These are phyloP conservation scores for Globisporangium emineosum DNA, from an alignment of 352 stramenopile genomes.

Conservation along the genomic window DNA sequence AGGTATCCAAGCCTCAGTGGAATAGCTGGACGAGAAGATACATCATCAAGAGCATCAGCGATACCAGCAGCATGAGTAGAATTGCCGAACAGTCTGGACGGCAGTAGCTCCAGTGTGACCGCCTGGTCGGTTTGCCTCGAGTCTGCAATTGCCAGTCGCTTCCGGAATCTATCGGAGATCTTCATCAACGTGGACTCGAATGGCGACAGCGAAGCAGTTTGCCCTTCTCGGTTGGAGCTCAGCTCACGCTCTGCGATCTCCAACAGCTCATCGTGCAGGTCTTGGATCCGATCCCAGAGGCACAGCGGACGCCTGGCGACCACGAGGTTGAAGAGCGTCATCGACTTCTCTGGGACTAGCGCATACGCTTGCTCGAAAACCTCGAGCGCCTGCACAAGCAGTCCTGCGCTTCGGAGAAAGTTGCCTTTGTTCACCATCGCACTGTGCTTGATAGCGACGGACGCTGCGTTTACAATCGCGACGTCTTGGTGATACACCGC, in stretches of 20 bases:
- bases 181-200: constrained; percentile 69
- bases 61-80: neutral
- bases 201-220: constrained; percentile 38
- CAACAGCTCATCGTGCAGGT: constrained; percentile 43
- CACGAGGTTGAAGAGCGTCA: constrained; percentile 49
- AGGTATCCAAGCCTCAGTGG: constrained; percentile 83
- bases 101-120: constrained; percentile 28
- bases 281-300: constrained; percentile 50
- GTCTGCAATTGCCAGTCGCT: constrained; percentile 35
- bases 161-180: constrained; percentile 46
- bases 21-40: constrained; percentile 19
- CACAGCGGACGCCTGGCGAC: constrained; percentile 54
- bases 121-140: constrained; percentile 33
- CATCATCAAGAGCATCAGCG: neutral
- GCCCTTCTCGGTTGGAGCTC: neutral
- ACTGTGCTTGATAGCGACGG: constrained; percentile 13
- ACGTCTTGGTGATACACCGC: constrained; percentile 47
- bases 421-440: constrained; percentile 75
- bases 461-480: constrained; percentile 25
- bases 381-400: constrained; percentile 37
- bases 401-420: constrained; percentile 53
- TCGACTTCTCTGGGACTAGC: constrained; percentile 23
- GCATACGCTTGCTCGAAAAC: constrained; percentile 28
- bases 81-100: constrained; percentile 6
- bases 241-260: constrained; percentile 24